Conservation (phyloP, 148 eudicot species). For the Bassia scoparia region DNA sequence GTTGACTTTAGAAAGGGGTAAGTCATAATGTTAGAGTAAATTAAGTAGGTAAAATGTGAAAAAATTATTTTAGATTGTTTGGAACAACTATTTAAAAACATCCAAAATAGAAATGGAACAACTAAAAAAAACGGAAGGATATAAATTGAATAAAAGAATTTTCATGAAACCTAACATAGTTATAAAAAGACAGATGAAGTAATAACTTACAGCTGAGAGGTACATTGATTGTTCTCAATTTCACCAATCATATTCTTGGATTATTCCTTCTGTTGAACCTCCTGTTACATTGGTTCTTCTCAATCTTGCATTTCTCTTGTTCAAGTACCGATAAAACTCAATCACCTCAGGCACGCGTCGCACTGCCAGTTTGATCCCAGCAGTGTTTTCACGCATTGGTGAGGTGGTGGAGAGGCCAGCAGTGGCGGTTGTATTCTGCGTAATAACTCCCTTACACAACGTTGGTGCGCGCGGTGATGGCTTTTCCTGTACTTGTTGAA, state of each 20-base stretch:
- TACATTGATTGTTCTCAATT: slow-evolving; percentile 76
- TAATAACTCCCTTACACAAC: background rate
- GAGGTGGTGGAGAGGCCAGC: slow-evolving; percentile 43
- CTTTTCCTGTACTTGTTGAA: background rate
- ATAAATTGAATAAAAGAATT: too few species aligned
- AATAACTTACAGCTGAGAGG: slow-evolving; percentile 65
- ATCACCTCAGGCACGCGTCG: slow-evolving; percentile 71
- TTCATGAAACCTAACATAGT: too few species aligned
- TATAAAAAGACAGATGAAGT: background rate
- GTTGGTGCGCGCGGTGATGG: background rate
- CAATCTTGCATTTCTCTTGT: slow-evolving; percentile 49
- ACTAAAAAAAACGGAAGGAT: too few species aligned
- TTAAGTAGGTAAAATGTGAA: too few species aligned
- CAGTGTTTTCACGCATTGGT: slow-evolving; percentile 35
- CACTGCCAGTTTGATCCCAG: slow-evolving; percentile 39
- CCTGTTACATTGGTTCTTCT: slow-evolving; percentile 36
- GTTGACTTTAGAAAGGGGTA: too few species aligned
- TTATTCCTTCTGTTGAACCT: slow-evolving; percentile 19
- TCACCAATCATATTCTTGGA: slow-evolving; percentile 84
- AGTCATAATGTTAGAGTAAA: too few species aligned
- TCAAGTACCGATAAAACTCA: slow-evolving; percentile 70
- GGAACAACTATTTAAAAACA: too few species aligned
- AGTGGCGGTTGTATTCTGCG: background rate
- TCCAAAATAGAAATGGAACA: too few species aligned
- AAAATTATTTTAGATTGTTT: too few species aligned